A percentile compares a stretch with the other conserved stretches of the same genome.
Evolutionary conservation across 169 alveolate genomes (phyloP).

Genomic region (Plasmodium chabaudi): DNA sequence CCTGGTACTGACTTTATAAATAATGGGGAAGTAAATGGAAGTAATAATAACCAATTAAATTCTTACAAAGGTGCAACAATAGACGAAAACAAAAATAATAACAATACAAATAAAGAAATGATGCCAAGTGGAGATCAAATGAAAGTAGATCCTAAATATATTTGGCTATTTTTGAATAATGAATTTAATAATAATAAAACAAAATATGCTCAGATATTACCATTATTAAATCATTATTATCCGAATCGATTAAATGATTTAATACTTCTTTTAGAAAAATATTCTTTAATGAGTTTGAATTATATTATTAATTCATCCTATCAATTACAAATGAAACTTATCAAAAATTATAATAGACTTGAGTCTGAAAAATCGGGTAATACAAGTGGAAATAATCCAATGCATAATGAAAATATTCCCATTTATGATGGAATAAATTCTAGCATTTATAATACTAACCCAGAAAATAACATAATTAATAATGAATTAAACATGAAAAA

Average conservation of each 20-base stretch:
- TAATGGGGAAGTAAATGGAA: constrained; percentile 2
- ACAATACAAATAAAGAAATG: constrained; percentile 14
- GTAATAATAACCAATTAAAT: not conserved
- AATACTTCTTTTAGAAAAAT: constrained; percentile 32
- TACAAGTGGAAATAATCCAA: not conserved
- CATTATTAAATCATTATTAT: constrained; percentile 35
- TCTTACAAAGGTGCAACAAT: not conserved
- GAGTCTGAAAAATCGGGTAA: not conserved
- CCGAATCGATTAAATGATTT: constrained; percentile 41
- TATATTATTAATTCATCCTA: constrained; percentile 26
- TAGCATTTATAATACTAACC: not conserved
- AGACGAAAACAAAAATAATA: not conserved
- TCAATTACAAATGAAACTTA: constrained; percentile 9
- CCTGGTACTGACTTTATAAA: constrained; percentile 3
- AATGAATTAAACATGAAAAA: not conserved
- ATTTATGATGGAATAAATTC: not conserved
- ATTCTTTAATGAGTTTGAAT: constrained; percentile 12
- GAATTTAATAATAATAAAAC: constrained; percentile 49
- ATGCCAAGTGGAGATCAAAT: constrained; percentile 7
- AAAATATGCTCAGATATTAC: constrained; percentile 37
- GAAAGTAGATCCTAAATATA: constrained; percentile 29
- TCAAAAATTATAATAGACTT: not conserved
- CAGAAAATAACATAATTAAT: not conserved
- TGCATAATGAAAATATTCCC: not conserved
- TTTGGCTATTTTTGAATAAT: constrained; percentile 63